Conservation (phyloP, 257 asterid species). For the Solanum sparsipilum region DNA sequence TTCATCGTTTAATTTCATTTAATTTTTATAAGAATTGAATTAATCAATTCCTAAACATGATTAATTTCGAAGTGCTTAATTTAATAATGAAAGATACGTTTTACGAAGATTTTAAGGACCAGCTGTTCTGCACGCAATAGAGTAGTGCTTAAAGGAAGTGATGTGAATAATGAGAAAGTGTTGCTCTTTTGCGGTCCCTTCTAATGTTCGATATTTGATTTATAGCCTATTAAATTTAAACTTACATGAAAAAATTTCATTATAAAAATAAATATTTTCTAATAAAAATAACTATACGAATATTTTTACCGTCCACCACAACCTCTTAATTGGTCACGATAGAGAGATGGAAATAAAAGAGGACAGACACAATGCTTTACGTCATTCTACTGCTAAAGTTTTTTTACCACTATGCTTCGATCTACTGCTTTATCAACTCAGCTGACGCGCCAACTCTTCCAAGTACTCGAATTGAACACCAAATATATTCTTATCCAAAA, state of each 20-base stretch:
- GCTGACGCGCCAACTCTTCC: not conserved
- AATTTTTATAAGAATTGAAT: not conserved
- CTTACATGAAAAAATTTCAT: accelerated
- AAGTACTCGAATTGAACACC: not conserved
- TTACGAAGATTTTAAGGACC: not conserved
- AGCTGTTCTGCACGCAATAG: not conserved
- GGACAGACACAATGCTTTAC: not conserved
- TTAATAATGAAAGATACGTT: not conserved
- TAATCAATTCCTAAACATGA: no score
- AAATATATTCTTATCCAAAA: not conserved
- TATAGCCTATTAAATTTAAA: not conserved
- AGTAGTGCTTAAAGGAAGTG: not conserved
- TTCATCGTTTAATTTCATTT: not conserved
- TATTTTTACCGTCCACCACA: not conserved
- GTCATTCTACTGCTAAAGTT: not conserved
- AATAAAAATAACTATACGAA: no score
- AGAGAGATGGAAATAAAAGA: not conserved
- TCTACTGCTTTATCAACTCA: not conserved
- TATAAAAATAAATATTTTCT: no score
- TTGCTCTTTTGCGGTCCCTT: not conserved
- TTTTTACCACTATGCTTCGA: not conserved
- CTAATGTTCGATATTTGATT: not conserved
- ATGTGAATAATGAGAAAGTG: not conserved
- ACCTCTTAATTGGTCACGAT: not conserved
- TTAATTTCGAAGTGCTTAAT: not conserved